These are phyloP conservation scores for Trichoderma afroharzianum DNA, from an alignment of 2,329 filamentous ascomycete species.

Conservation along the genomic window DNA sequence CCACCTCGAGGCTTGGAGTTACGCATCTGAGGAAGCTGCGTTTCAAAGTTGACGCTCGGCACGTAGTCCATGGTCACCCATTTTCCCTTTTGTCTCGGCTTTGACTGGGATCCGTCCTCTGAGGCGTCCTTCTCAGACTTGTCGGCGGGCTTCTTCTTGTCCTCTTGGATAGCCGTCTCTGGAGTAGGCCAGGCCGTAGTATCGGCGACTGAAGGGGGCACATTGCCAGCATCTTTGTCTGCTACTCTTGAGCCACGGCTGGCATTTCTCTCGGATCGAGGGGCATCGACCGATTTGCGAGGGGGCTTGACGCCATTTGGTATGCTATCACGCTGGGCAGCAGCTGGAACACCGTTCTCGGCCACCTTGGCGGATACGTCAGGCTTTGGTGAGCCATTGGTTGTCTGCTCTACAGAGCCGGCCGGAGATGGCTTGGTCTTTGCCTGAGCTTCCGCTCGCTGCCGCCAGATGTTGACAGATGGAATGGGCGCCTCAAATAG, in stretches of 20 bases:
- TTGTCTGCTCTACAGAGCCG: conserved; percentile 36
- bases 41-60: conserved; percentile 82
- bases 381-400: conserved; percentile 38
- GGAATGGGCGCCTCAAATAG: conserved; percentile 80
- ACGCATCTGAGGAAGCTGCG: conserved; percentile 61
- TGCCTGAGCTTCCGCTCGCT: conserved; percentile 65
- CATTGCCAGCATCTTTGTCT: conserved; percentile 41
- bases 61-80: conserved; percentile 84
- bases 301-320: conserved; percentile 39
- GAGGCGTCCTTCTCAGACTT: conserved; percentile 58
- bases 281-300: conserved; percentile 41
- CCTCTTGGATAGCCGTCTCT: conserved; percentile 66
- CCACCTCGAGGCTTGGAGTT: conserved; percentile 50
- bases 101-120: conserved; percentile 43
- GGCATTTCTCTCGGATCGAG: conserved; percentile 40
- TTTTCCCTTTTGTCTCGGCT: conserved; percentile 67
- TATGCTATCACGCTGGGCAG: conserved; percentile 26
- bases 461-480: conserved; percentile 81
- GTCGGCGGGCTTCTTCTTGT: conserved; percentile 70
- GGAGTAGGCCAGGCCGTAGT: conserved; percentile 86
- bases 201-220: conserved; percentile 67
- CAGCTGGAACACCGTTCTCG: conserved; percentile 23
- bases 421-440: conserved; percentile 42
- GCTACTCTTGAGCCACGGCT: conserved; percentile 45
- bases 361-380: conserved; percentile 35